A percentile compares a stretch with the other conserved stretches of the same genome.
These are phyloP conservation scores for Phytophthora niederhauseri DNA, from an alignment of 352 stramenopile species.

Conservation along the genomic window DNA sequence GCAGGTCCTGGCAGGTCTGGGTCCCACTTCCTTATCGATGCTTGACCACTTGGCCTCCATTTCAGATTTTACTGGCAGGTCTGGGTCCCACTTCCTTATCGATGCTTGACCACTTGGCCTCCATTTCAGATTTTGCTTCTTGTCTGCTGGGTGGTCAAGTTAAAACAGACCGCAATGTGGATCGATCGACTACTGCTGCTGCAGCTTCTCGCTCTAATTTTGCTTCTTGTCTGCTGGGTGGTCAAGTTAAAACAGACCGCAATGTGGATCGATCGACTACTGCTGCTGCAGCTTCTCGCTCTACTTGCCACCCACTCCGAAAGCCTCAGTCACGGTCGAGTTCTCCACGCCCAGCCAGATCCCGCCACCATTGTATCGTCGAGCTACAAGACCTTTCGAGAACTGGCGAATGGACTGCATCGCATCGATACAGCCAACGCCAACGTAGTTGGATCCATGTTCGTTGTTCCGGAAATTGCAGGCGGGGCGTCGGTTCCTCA, in stretches of 20 bases:
- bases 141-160: background rate
- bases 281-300: conserved; percentile 5
- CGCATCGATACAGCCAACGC: conserved; percentile 5
- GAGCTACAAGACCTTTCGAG: conserved; percentile 15
- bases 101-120: background rate
- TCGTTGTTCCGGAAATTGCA: conserved; percentile 10
- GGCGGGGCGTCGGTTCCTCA: background rate
- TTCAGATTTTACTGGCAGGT: too few relatives aligned
- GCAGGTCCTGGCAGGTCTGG: background rate
- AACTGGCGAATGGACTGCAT: conserved; percentile 13
- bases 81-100: too few relatives aligned
- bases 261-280: conserved; percentile 2
- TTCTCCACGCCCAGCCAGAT: background rate
- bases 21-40: background rate
- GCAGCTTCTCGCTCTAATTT: background rate
- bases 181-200: background rate
- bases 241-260: background rate
- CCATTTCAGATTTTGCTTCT: conserved; percentile 4
- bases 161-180: conserved; percentile 2
- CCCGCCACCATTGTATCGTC: conserved; percentile 1
- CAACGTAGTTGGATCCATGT: conserved; percentile 12
- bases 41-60: too few relatives aligned
- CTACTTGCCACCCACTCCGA: background rate
- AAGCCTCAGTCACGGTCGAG: conserved; percentile 16
- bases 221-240: background rate